phyloP scores from a whole-genome alignment of 2,329 filamentous ascomycete species.

The Laburnicola sp. region DNA sequence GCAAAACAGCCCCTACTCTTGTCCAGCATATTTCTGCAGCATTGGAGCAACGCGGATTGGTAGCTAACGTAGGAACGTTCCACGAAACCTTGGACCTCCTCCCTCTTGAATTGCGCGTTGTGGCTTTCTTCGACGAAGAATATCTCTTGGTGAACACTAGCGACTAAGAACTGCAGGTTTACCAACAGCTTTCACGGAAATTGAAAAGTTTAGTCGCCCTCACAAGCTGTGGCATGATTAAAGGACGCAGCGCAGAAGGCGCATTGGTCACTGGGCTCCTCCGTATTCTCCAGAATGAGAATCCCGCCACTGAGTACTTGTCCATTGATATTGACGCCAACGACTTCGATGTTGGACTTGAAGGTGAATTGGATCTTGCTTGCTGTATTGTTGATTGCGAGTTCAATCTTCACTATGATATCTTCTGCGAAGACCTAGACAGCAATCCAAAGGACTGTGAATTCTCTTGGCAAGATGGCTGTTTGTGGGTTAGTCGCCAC shows the following conservation, averaged over 20 bases:
- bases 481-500: conserved; percentile 23
- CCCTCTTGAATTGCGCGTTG: conserved; percentile 4
- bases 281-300: conserved; percentile 16
- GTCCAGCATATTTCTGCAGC: conserved; percentile 5
- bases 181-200: conserved; percentile 9
- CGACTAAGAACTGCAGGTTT: conserved; percentile 1
- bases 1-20: conserved; percentile 3
- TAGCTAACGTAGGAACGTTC: not conserved
- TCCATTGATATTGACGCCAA: conserved; percentile 16
- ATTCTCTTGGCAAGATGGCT: conserved; percentile 22
- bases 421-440: not conserved
- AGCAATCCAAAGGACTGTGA: conserved; percentile 14
- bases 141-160: conserved; percentile 8
- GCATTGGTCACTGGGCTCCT: conserved; percentile 19
- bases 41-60: conserved; percentile 7
- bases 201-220: conserved; percentile 11
- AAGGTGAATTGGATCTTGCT: conserved; percentile 9
- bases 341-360: not conserved
- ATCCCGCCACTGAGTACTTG: conserved; percentile 10
- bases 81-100: not conserved
- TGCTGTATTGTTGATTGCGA: conserved; percentile 17
- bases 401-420: conserved; percentile 7
- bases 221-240: conserved; percentile 5
- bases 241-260: conserved; percentile 12
- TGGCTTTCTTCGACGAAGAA: conserved; percentile 11